These are phyloP conservation scores for Phytophthora sp. DNA, from an alignment of 352 stramenopile species.

Conservation along the genomic window DNA sequence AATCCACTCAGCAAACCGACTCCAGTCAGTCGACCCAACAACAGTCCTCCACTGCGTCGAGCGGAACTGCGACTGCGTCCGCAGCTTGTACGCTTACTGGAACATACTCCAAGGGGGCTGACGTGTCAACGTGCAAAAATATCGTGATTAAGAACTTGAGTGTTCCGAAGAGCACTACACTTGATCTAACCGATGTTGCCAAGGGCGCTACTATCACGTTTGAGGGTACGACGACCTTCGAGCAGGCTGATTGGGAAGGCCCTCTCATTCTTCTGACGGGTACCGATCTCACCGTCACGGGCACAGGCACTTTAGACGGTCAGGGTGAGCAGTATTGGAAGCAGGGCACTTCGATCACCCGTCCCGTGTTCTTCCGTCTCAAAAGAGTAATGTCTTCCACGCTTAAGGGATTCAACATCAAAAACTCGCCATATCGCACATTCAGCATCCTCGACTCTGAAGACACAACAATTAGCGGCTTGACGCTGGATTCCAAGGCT, in stretches of 20 bases:
- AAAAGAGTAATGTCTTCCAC: conserved; percentile 30
- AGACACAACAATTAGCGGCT: conserved; percentile 25
- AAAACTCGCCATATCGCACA: conserved; percentile 49
- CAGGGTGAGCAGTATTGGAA: conserved; percentile 39
- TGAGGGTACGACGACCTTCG: conserved; percentile 45
- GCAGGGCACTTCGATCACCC: conserved; percentile 29
- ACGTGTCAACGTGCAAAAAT: conserved; percentile 35
- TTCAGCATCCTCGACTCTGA: conserved; percentile 42
- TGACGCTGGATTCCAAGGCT: conserved; percentile 29
- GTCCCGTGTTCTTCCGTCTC: conserved; percentile 40
- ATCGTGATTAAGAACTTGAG: conserved; percentile 41
- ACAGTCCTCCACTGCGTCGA: conserved; percentile 25
- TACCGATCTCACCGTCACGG: conserved; percentile 27
- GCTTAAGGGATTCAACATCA: conserved; percentile 49
- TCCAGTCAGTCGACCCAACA: conserved; percentile 22
- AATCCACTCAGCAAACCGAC: conserved; percentile 9
- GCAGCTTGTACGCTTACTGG: conserved; percentile 25
- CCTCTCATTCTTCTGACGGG: conserved; percentile 38
- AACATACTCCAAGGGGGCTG: conserved; percentile 33
- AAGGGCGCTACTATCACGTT: conserved; percentile 41
- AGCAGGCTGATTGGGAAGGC: conserved; percentile 35
- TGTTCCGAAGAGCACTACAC: conserved; percentile 35
- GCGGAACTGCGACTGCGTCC: conserved; percentile 7
- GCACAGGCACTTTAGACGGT: conserved; percentile 31
- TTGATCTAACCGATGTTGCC: conserved; percentile 41